These are phyloP conservation scores for Solanum rostratum DNA, from an alignment of 257 asterid species.

Conservation along the genomic window DNA sequence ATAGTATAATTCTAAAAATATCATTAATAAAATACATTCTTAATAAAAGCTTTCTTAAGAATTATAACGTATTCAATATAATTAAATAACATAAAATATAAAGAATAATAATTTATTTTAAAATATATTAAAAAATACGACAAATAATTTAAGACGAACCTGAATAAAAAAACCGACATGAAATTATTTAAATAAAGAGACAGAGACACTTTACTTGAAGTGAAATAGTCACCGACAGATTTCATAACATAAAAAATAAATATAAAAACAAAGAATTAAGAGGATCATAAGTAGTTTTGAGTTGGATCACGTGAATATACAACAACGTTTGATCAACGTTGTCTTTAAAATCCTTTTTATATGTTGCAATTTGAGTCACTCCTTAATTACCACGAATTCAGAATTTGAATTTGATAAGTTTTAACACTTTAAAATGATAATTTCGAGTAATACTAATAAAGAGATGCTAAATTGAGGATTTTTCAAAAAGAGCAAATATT, in stretches of 20 bases:
- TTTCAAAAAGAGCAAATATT: too few relatives aligned
- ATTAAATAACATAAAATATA: neutral
- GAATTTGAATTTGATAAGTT: neutral
- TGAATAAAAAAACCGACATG: neutral
- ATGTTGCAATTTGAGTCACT: neutral
- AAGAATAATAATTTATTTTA: neutral
- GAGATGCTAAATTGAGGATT: too few relatives aligned
- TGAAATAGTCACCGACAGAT: conserved; percentile 6
- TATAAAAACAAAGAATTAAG: neutral
- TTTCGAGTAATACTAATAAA: too few relatives aligned
- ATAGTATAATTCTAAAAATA: neutral
- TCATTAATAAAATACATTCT: neutral
- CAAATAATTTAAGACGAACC: neutral
- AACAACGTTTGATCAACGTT: conserved; percentile 21
- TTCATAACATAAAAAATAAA: neutral
- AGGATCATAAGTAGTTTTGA: neutral
- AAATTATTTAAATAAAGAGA: neutral
- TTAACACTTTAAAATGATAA: too few relatives aligned
- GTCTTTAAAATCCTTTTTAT: neutral
- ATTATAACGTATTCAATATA: neutral
- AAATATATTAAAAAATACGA: neutral
- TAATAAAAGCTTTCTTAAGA: neutral
- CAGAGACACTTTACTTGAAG: neutral
- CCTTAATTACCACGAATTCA: rapidly evolving
- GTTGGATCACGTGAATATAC: conserved; percentile 27